A percentile compares a stretch with the other conserved stretches of the same genome.
Evolutionary conservation across 1,139 yeast genomes (phyloP).

Genomic region (Blastobotrys buckinghamii): DNA sequence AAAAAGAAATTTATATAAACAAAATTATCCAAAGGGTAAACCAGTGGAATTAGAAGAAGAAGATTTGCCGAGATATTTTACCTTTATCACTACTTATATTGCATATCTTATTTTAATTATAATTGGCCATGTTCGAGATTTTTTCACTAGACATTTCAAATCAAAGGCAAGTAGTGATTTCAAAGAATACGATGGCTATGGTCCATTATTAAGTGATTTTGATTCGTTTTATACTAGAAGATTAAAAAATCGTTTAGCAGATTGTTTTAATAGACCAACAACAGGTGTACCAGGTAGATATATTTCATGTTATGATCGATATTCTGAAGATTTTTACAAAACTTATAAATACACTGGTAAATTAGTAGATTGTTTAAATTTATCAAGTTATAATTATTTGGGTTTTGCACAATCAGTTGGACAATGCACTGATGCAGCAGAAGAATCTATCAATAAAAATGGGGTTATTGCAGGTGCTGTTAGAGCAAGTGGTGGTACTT

Average conservation of each 20-base stretch:
- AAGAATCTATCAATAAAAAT: constrained; percentile 53
- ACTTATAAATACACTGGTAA: constrained; percentile 68
- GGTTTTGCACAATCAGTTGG: constrained; percentile 98
- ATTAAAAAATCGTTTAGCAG: constrained; percentile 83
- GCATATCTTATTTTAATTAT: constrained; percentile 77
- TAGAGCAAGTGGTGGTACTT: constrained; percentile 67
- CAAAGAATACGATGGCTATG: constrained; percentile 79
- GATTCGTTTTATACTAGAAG: constrained; percentile 92
- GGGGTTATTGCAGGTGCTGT: constrained; percentile 82
- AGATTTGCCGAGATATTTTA: constrained; percentile 74
- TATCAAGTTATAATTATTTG: constrained; percentile 86
- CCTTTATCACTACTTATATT: constrained; percentile 75
- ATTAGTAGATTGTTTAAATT: constrained; percentile 69
- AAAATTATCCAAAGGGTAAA: constrained; percentile 21
- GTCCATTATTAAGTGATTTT: constrained; percentile 93
- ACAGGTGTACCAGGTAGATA: constrained; percentile 96
- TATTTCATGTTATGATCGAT: constrained; percentile 73
- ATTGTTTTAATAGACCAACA: constrained; percentile 92
- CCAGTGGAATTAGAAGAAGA: constrained; percentile 39
- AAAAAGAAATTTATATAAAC: constrained; percentile 38
- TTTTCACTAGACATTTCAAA: constrained; percentile 71
- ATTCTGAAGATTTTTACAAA: constrained; percentile 51
- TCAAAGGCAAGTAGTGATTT: constrained; percentile 50
- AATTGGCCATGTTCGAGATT: constrained; percentile 87
- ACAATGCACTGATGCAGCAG: constrained; percentile 76